Base-by-base conservation (phyloP, 2,329 filamentous ascomycete species). In the Seiridium unicorne region DNA sequence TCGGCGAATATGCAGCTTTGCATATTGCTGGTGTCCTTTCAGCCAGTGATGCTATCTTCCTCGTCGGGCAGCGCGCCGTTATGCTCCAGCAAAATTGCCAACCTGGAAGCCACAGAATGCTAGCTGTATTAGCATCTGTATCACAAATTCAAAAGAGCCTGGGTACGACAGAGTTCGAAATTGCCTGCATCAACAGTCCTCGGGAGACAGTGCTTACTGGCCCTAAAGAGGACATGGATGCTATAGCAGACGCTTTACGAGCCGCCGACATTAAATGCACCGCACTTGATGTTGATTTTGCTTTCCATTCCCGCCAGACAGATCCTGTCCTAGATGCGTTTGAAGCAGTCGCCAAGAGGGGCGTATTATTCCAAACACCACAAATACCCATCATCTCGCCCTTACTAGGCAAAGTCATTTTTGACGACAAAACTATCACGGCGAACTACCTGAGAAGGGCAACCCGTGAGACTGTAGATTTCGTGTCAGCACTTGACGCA, bases 381-480 rank as follows among this genome's bases (percentile, higher is more conserved):
- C 72, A 73, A 36, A 73, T 89, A 1, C 85, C 87, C 13, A 60
- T 71, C 18, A 59, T 70, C 36, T 71, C 65, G 34, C 63, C 66
- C 6, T 59, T 70, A 3, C 64, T 68, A 40, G 61, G 64, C 51
- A 64, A 64, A 44, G 60, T 63, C 2, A 62, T 70, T n/a, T 63
- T 62, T 49, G 68, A 65, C 55, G 60, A 44, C 79, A 84, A 69
- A 58, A 60, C 67, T 0, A 76, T 91, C 62, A 77, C 80, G 60
- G 79, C 83, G 0, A 76, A 79, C 1, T 92, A 92, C 69, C 77
- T 92, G 8, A 76, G 80, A 44, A 81, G 81, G 40, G 83, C 87
- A 58, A 83, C 85, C 4, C 82, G 89, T 0, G 82, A 90, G 67
- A 77, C 86, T 0, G 89, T 92, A 61, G 81, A 90, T 71, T 90